Evolutionary conservation across 2,329 filamentous ascomycete species (phyloP).

Genomic region (Fonsecaea multimorphosa): DNA sequence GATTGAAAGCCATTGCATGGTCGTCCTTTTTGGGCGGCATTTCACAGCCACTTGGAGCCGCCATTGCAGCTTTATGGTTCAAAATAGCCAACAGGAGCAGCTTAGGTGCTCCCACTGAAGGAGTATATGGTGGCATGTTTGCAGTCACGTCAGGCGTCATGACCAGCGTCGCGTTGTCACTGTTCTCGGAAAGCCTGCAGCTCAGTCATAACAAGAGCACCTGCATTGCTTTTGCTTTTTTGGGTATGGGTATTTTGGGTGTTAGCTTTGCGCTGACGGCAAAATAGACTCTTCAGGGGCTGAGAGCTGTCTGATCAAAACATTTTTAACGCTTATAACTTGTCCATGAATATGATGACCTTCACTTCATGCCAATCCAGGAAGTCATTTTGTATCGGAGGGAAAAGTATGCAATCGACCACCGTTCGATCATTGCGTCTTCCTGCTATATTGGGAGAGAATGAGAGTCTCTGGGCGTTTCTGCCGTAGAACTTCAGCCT

Average conservation of each 20-base stretch:
- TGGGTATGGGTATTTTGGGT: slow-evolving; percentile 84
- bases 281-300: slow-evolving; percentile 19
- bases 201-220: slow-evolving; percentile 79
- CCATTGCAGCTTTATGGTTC: slow-evolving; percentile 84
- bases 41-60: slow-evolving; percentile 85
- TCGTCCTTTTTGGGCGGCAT: slow-evolving; percentile 82
- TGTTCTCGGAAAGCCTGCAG: slow-evolving; percentile 84
- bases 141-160: slow-evolving; percentile 91
- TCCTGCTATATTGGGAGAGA: background rate
- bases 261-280: slow-evolving; percentile 84
- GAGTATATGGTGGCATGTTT: slow-evolving; percentile 71
- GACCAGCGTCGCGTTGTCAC: slow-evolving; percentile 86
- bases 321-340: background rate
- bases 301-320: background rate
- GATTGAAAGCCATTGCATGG: slow-evolving; percentile 82
- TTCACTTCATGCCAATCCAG: background rate
- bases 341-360: background rate
- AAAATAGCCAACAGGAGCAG: slow-evolving; percentile 65
- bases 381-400: background rate
- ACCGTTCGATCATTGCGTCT: background rate
- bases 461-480: background rate
- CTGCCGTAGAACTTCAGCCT: background rate
- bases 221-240: slow-evolving; percentile 79
- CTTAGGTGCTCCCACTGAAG: slow-evolving; percentile 56
- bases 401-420: background rate